Percentiles rank a stretch among this genome's conserved stretches.
Evolutionary conservation across 257 asterid genomes (phyloP).

Genomic region (Linaria vulgaris): DNA sequence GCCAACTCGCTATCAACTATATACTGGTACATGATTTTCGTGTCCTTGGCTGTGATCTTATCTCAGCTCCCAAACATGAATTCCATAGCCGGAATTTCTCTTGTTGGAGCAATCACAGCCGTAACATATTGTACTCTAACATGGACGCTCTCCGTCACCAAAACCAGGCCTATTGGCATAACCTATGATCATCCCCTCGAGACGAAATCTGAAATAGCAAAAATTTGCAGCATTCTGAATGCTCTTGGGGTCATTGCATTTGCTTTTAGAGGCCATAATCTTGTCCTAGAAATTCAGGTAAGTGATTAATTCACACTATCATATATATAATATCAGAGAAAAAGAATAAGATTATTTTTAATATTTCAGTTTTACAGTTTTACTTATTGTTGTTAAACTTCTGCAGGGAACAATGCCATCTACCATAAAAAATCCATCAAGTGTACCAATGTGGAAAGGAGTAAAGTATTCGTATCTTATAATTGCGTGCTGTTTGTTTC

Average conservation of each 20-base stretch:
- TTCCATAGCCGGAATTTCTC: constrained; percentile 82
- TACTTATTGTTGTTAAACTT: constrained; percentile 9
- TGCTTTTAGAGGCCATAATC: constrained; percentile 90
- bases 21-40: constrained; percentile 74
- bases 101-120: constrained; percentile 68
- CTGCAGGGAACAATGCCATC: constrained; percentile 93
- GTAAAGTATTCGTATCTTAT: constrained; percentile 57
- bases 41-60: constrained; percentile 53
- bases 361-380: no score
- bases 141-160: constrained; percentile 63
- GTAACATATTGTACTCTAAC: constrained; percentile 67
- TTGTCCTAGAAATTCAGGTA: constrained; percentile 85
- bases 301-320: background rate
- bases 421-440: constrained; percentile 56
- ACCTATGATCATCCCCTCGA: constrained; percentile 43
- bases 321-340: no score
- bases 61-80: constrained; percentile 88
- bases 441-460: constrained; percentile 89
- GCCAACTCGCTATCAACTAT: constrained; percentile 37
- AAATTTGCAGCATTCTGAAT: constrained; percentile 54
- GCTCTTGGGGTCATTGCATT: constrained; percentile 84
- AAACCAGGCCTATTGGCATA: constrained; percentile 46
- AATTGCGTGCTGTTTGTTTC: constrained; percentile 76
- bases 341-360: no score
- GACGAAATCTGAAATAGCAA: constrained; percentile 40